Evolutionary conservation across 2,329 filamentous ascomycete species (phyloP), one percentile per base, ranked within the genome.

Genomic region (Geosmithia putterillii): DNA sequence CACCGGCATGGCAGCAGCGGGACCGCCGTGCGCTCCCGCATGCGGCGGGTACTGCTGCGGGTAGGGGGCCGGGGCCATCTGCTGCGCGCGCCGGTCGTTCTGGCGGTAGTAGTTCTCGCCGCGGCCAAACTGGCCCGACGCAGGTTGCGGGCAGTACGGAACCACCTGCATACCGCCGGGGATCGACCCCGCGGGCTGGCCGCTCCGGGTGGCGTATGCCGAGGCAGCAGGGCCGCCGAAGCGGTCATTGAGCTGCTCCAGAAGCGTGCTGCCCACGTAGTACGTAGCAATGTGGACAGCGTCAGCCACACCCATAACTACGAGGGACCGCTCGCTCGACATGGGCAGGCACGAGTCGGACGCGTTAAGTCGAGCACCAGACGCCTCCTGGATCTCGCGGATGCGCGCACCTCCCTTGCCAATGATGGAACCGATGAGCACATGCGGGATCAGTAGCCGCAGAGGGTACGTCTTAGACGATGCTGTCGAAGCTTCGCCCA

Each of bases 141-240:
- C 86, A 22, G 90, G 85, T 62, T 95, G 89, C 41, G 92, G 92
- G 45, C 87, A 85, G 61, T 98, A 98, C 6, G 92, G 92, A n/a
- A 96, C 88, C 41, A 98, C 92, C 63, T 96, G 92, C 88, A 98
- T 95, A 48, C 92, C 92, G 47, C 92, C 92, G 19, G 92, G 92
- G 15, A 96, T 87, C 28, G 90, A 87, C 42, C 90, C 90, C 45
- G 90, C 87, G 42, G 92, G 89, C 41, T 86, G 89, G 48, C 92
- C 92, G 57, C 87, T 95, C 50, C 92, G 82, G 40, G 90, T 95
- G 40, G 92, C 92, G 60, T 98, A 98, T 23, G 92, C 90, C n/a
- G 92, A 98, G 41, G 92, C 90, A 45, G 88, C 88, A 18, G 92
- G 89, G 6, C 92, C 92, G 43, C 92, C 90, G 53, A 96, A 98